A percentile compares a stretch with the other conserved stretches of the same genome.
These are phyloP conservation scores for Fennellomyces sp. DNA, from an alignment of 371 early-diverging fungal species.

Conservation along the genomic window DNA sequence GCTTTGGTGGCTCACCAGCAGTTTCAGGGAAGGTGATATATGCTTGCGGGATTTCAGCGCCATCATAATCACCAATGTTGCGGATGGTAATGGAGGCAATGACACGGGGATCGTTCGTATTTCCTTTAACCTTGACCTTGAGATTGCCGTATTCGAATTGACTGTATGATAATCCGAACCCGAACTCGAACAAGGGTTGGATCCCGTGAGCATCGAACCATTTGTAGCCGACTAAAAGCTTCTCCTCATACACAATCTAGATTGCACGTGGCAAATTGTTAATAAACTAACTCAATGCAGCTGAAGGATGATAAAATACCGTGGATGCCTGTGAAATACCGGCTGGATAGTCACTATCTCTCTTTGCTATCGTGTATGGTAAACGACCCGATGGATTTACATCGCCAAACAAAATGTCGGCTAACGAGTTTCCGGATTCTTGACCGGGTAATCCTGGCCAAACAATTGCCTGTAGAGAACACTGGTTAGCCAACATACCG, in stretches of 20 bases:
- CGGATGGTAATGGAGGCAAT: conserved; percentile 26
- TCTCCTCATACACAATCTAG: conserved; percentile 48
- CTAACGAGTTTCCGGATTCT: conserved; percentile 54
- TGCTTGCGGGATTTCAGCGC: conserved; percentile 54
- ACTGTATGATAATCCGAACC: conserved; percentile 62
- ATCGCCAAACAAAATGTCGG: conserved; percentile 57
- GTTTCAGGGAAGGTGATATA: conserved; percentile 44
- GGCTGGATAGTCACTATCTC: conserved; percentile 36
- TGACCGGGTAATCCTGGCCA: conserved; percentile 57
- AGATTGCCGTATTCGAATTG: conserved; percentile 39
- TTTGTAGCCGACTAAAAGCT: conserved; percentile 52
- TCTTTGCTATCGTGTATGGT: conserved; percentile 49
- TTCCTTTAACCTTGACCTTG: neutral
- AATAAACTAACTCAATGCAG: neutral
- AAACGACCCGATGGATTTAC: conserved; percentile 59
- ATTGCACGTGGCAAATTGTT: neutral
- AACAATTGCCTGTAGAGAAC: too few species aligned
- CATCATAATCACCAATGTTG: conserved; percentile 49
- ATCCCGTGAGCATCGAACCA: conserved; percentile 46
- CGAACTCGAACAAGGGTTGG: conserved; percentile 53
- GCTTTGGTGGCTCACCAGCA: conserved; percentile 40
- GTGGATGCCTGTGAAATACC: conserved; percentile 37
- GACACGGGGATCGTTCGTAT: neutral
- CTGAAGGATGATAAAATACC: neutral
- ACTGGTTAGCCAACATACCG: too few species aligned